Evolutionary conservation across 331 rosid species (phyloP), one percentile per base, ranked within the genome.

Genomic region (Rhamnella rubrinervis): DNA sequence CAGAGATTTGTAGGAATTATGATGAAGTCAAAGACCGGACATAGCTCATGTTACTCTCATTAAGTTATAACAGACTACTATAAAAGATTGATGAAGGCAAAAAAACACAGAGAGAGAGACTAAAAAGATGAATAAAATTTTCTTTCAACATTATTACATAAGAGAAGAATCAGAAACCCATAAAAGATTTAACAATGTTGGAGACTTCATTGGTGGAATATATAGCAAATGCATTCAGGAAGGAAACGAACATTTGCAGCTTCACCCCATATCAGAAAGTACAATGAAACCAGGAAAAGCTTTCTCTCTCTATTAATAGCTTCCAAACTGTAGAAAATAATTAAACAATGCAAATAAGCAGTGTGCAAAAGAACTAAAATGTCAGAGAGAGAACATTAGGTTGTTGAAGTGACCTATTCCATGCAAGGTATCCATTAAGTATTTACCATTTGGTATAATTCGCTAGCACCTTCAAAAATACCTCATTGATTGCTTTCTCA

Each of bases 211-310:
- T 84, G 68, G 92, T 93, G 98, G 75, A 93, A 93, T 82, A 93
- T 89, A 71, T 87, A 93, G 89, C 98, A 93, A 65, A 93, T 78
- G 81, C 97, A 93, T 72, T 93, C 98, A 6, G 98, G 98, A 77
- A 93, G 97, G 82, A 93, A 93, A 61, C 98, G 98, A 77, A 89
- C 87, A 81, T 93, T 93, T 72, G 98, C 98, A 81, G 96, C 98
- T 85, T 93, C 98, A 47, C 98, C 98, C 98, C 98, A 93, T 69
- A 93, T 85, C 81, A 93, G 88, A 74, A 91, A 85, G 86, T 93
- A 93, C 64, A 93, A 71, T 63, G 98, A 91, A 80, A 91, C 83
- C 66, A 91, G 78, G 75, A 87, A 85, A 63, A 93, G 85, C 65
- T 91, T 93, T 78, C 98, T 84, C 70, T 91, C 97, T 79, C 93